Evolutionary conservation across 164 flowering plant genomes (phyloP).

Genomic region (Cinnamomum chago): DNA sequence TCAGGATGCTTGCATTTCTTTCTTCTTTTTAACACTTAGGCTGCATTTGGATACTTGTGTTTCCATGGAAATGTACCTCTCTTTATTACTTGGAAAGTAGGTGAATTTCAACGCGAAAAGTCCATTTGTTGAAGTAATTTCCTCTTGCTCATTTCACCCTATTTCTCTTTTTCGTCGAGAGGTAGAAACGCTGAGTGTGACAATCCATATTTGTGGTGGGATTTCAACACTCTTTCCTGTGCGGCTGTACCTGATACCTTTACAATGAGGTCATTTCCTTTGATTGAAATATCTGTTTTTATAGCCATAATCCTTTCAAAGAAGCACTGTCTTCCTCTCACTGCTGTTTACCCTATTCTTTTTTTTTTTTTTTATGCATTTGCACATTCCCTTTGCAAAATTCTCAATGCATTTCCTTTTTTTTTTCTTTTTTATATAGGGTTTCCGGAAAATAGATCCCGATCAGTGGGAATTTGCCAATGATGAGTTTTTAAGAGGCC

Average conservation of each 20-base stretch:
- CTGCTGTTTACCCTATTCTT: neutral
- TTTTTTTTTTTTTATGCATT: neutral
- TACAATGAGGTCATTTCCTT: neutral
- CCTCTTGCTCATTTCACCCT: too few relatives aligned
- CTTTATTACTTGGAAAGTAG: too few relatives aligned
- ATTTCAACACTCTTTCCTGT: too few relatives aligned
- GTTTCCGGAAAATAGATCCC: constrained; percentile 78
- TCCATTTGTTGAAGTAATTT: too few relatives aligned
- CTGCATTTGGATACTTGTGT: too few relatives aligned
- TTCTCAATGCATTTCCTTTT: neutral
- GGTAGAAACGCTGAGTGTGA: too few relatives aligned
- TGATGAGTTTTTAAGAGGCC: constrained; percentile 70
- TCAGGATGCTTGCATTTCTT: too few relatives aligned
- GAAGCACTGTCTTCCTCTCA: neutral
- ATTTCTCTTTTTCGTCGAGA: too few relatives aligned
- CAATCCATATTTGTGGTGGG: too few relatives aligned
- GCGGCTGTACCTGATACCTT: neutral
- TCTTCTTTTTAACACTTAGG: too few relatives aligned
- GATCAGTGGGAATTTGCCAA: constrained; percentile 93
- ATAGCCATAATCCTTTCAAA: neutral
- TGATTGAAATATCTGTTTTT: neutral
- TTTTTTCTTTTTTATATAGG: constrained; percentile 31
- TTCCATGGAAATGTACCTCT: too few relatives aligned
- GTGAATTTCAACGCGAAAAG: too few relatives aligned
- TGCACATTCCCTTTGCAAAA: neutral